These are phyloP conservation scores for Suillus hirtellus DNA, from an alignment of 768 basidiomycete genomes.

Conservation along the genomic window DNA sequence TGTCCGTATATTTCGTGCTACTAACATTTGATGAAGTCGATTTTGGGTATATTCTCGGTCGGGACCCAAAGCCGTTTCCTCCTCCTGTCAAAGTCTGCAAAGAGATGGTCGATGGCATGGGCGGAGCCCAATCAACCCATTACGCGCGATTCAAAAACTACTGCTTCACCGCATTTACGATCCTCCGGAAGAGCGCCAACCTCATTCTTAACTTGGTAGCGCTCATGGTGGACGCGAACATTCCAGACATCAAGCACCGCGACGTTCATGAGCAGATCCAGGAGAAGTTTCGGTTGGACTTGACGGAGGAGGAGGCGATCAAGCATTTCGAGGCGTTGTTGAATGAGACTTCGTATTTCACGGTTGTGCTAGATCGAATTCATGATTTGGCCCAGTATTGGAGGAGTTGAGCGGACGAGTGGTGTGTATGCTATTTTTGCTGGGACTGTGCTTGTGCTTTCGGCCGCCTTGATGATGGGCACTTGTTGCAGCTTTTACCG, in stretches of 20 bases:
- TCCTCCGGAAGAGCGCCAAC: slow-evolving; percentile 94
- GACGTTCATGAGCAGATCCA: slow-evolving; percentile 89
- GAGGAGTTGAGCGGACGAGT: slow-evolving; percentile 54
- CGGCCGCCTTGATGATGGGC: too few species aligned
- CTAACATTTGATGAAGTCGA: slow-evolving; percentile 62
- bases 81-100: slow-evolving; percentile 98
- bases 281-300: slow-evolving; percentile 93
- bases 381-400: slow-evolving; percentile 91
- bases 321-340: slow-evolving; percentile 93
- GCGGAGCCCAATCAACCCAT: slow-evolving; percentile 93
- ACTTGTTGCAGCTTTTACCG: too few species aligned
- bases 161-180: slow-evolving; percentile 97
- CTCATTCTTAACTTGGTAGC: slow-evolving; percentile 95
- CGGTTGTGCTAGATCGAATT: slow-evolving; percentile 90
- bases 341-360: slow-evolving; percentile 93
- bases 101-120: slow-evolving; percentile 99
- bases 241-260: slow-evolving; percentile 94
- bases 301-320: slow-evolving; percentile 96
- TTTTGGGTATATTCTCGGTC: slow-evolving; percentile 96
- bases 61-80: slow-evolving; percentile 96
- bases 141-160: slow-evolving; percentile 95
- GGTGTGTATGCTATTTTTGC: not conserved
- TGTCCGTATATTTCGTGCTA: not conserved
- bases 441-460: too few species aligned
- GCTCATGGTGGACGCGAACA: slow-evolving; percentile 96